Evolutionary conservation across 1,139 yeast species (phyloP), one percentile per base, ranked within the genome.

Genomic region (Blastobotrys elegans): DNA sequence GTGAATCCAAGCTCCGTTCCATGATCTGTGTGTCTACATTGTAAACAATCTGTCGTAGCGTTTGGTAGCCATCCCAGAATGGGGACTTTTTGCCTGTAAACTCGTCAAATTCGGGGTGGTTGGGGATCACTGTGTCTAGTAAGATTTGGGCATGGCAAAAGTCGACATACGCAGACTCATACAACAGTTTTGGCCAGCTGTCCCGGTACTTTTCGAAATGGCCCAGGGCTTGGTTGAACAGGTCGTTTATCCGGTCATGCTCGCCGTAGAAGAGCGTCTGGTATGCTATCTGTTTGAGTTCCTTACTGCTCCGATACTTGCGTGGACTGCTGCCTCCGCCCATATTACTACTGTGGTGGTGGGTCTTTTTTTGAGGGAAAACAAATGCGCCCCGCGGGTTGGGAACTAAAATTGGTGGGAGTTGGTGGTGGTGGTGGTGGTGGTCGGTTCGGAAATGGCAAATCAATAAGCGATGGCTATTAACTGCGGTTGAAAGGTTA

Each of bases 201-300:
- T 21, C 58, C 54, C 22, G 30, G 26, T 39, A 39, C 27, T 50
- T 51, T 40, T 58, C 62, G 30, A 54, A 41, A 46, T 55, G 54
- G n/a, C 58, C 56, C 46, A 58, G 50, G 1, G 60, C 61, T 27
- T 55, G 53, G 43, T 58, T 53, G 6, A 57, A 54, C 37, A 58
- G 46, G 26, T 56, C 60, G 35, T 56, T 55, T 26, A 58, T 52
- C 14, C 56, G 46, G 24, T 52, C 57, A 29, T 48, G 52, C 10
- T 47, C 49, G 6, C 27, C 11, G 22, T 27, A 44, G 27, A 57
- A 47, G 16, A 56, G 40, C 5, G 59, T 55, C 17, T 51, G 42
- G 27, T 51, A 56, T 31, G 61, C 61, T 34, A 52, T 47, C 16
- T 50, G 48, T 34, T 47, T 51, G 16, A 58, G 50, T 47, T 57